These are phyloP conservation scores for Cercophora sp. DNA, from an alignment of 495 filamentous ascomycete species.

Conservation along the genomic window DNA sequence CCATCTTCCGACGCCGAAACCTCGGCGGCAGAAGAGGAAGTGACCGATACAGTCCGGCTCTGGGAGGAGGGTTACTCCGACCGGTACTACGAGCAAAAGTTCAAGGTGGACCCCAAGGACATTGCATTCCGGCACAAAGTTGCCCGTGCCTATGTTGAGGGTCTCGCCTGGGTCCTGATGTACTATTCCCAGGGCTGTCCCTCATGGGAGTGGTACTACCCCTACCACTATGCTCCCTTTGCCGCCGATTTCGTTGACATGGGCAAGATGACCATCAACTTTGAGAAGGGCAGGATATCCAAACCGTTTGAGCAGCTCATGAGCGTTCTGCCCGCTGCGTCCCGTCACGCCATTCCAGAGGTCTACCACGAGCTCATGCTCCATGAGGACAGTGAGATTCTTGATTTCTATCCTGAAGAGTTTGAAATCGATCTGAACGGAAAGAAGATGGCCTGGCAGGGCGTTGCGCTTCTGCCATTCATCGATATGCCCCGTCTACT, in stretches of 20 bases:
- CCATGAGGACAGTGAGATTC: constrained; percentile 78
- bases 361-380: constrained; percentile 88
- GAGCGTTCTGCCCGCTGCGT: constrained; percentile 92
- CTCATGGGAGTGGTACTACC: constrained; percentile 98
- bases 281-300: constrained; percentile 83
- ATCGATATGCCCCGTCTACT: constrained; percentile 90
- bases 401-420: constrained; percentile 95
- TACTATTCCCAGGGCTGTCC: constrained; percentile 99
- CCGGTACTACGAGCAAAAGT: constrained; percentile 97
- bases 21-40: constrained; percentile 51
- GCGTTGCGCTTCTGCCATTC: constrained; percentile 88
- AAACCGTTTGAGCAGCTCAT: constrained; percentile 96
- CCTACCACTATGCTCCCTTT: constrained; percentile 97
- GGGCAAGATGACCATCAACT: constrained; percentile 69
- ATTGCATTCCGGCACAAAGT: constrained; percentile 87
- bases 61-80: constrained; percentile 97
- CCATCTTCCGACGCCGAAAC: constrained; percentile 39
- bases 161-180: constrained; percentile 92
- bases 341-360: constrained; percentile 83
- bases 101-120: constrained; percentile 77
- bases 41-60: constrained; percentile 76
- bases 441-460: constrained; percentile 98
- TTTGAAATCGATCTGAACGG: constrained; percentile 93
- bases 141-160: constrained; percentile 89
- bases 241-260: constrained; percentile 91